Percentiles rank a stretch among this genome's conserved stretches.
Conservation (phyloP, 345 rosid genomes). For the Hirschfeldia incana region DNA sequence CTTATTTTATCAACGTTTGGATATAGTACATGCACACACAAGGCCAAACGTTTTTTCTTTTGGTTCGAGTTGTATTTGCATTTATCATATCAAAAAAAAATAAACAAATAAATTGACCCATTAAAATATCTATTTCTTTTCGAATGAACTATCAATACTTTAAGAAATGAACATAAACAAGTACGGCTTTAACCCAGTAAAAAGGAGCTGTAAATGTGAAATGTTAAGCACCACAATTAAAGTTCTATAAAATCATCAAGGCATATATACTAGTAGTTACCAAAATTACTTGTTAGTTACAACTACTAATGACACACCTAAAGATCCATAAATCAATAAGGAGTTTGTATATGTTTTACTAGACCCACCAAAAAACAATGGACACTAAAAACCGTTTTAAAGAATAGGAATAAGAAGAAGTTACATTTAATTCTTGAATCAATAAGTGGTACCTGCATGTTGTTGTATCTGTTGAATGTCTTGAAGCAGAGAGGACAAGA, state of each 20-base stretch:
- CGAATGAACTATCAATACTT: not conserved
- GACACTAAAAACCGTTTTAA: not conserved
- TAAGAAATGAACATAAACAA: not conserved
- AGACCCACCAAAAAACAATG: not conserved
- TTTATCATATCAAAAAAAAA: not conserved
- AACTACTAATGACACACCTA: not conserved
- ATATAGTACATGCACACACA: not conserved
- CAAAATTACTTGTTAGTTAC: constrained; percentile 10
- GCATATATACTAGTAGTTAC: constrained; percentile 11
- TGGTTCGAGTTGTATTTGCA: not conserved
- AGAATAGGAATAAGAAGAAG: not conserved
- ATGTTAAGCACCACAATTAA: not conserved
- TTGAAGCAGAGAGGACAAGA: constrained; percentile 98
- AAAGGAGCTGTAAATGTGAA: not conserved
- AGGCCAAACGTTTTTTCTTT: not conserved
- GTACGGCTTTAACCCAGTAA: not conserved
- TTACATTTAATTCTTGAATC: not conserved
- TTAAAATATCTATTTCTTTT: not conserved
- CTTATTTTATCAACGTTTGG: not conserved
- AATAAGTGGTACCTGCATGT: constrained; percentile 78
- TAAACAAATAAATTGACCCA: not conserved
- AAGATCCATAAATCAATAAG: constrained; percentile 10
- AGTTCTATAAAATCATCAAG: constrained; percentile 17
- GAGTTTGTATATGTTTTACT: constrained; percentile 3
- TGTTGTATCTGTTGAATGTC: constrained; percentile 99